Percentiles rank a stretch among this genome's conserved stretches.
These are phyloP conservation scores for Dothistroma septosporum DNA, from an alignment of 2,329 filamentous ascomycete genomes.

Conservation along the genomic window DNA sequence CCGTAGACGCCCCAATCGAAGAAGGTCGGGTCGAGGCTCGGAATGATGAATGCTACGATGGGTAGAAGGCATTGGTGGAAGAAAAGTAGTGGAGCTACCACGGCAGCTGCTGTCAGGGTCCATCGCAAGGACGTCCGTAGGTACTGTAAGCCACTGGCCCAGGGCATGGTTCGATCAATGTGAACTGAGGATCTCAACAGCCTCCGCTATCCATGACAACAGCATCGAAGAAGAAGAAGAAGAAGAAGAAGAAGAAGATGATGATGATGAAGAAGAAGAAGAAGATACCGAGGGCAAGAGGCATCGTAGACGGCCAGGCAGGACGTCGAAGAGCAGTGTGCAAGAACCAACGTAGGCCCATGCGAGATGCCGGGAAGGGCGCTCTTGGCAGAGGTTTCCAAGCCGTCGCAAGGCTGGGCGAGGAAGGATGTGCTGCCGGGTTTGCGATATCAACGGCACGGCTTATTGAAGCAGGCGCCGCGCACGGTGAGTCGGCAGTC, in stretches of 20 bases:
- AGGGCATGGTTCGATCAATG: slow-evolving; percentile 12
- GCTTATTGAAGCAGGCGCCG: not conserved
- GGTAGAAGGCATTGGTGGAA: slow-evolving; percentile 31
- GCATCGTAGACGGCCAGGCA: not conserved
- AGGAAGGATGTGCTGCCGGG: not conserved
- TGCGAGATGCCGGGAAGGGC: not conserved
- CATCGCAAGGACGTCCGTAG: slow-evolving; percentile 14
- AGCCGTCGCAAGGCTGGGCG: not conserved
- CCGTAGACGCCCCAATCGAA: slow-evolving; percentile 35
- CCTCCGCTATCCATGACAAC: not conserved
- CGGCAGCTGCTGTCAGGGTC: slow-evolving; percentile 4
- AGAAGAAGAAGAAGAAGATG: too few species aligned
- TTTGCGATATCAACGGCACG: not conserved
- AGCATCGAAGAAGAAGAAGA: not conserved
- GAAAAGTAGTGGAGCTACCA: slow-evolving; percentile 19
- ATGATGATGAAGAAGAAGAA: too few species aligned
- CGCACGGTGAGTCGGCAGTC: not conserved
- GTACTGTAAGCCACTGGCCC: slow-evolving; percentile 11
- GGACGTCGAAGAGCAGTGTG: not conserved
- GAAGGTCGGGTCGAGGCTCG: slow-evolving; percentile 26
- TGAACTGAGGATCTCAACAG: not conserved
- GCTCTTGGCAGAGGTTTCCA: not conserved
- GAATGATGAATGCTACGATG: slow-evolving; percentile 29
- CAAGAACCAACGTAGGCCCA: not conserved
- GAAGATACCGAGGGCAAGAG: not conserved